Percentiles rank a stretch among this genome's conserved stretches.
Conservation (phyloP, 2,329 filamentous ascomycete genomes). For the Nigrospora osmanthi region DNA sequence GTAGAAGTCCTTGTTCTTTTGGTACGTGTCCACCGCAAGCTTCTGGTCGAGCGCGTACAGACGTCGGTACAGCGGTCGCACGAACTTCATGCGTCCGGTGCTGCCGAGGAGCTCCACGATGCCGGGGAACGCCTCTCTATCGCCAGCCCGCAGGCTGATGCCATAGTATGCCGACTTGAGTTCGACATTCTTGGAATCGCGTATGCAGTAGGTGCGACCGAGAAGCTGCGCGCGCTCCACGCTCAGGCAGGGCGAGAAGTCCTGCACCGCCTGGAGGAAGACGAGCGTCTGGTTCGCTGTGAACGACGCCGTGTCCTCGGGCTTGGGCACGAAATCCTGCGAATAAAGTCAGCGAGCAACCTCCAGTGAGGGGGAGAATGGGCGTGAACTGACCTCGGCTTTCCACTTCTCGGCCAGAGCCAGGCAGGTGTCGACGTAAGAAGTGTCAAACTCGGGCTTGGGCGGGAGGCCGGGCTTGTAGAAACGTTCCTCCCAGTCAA, state of each 20-base stretch:
- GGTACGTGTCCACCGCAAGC: conserved; percentile 74
- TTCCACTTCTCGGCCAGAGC: conserved; percentile 77
- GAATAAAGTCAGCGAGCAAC: conserved; percentile 7
- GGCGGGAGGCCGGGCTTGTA: conserved; percentile 82
- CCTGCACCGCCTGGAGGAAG: conserved; percentile 75
- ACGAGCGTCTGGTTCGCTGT: conserved; percentile 85
- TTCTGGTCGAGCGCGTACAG: conserved; percentile 67
- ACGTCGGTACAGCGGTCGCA: conserved; percentile 73
- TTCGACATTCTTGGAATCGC: conserved; percentile 76
- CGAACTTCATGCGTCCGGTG: conserved; percentile 96
- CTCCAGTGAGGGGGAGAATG: background rate
- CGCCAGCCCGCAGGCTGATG: conserved; percentile 69
- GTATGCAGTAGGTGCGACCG: conserved; percentile 66
- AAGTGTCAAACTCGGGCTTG: conserved; percentile 87
- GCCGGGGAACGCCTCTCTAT: conserved; percentile 59
- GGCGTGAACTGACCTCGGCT: conserved; percentile 33
- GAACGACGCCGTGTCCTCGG: conserved; percentile 65
- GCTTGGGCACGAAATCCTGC: conserved; percentile 53
- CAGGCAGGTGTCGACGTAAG: conserved; percentile 79
- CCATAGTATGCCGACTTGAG: conserved; percentile 73
- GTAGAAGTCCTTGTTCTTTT: conserved; percentile 85
- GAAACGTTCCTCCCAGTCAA: conserved; percentile 89
- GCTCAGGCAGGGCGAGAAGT: conserved; percentile 56
- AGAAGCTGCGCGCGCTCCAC: conserved; percentile 61
- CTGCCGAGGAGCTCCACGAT: conserved; percentile 68